Base-by-base conservation (phyloP, 2,329 filamentous ascomycete genomes). In the Talaromyces verruculosus region DNA sequence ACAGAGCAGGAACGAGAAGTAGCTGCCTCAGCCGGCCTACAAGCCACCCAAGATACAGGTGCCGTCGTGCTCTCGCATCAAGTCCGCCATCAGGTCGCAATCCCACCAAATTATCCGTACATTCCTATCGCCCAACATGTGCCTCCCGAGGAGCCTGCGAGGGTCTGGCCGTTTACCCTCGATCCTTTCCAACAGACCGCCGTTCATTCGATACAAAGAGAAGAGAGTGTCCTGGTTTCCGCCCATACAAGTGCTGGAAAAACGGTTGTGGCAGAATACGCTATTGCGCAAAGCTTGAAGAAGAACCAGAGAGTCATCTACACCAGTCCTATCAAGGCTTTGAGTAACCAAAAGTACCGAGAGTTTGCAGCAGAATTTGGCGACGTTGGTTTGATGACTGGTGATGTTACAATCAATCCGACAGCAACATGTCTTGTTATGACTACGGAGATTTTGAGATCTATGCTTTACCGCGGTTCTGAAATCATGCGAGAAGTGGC, bases 401-500 rank as follows among this genome's bases (percentile, higher is more conserved):
- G 95, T 74, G 95, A 99, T 85, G 94, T 98, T 69, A 99, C 95
- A 28, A 99, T 99, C 80, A 99, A 99, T 78, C 96, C 96, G 3
- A 98, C 95, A 3, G 95, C 95, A 15, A 98, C 93, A 67, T 99
- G 95, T 77, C 83, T 99, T 66, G 95, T 99, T 74, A 99, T 99
- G 95, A 99, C 95, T 0, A 99, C 95, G 0, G 95, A 99, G 82
- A 99, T 99, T 92, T 80, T 99, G 76, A 90, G 95, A 59, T 98
- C 94, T 19, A 99, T 99, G 95, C 78, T 99, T 80, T 99, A 99
- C 79, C 88, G 95, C 71, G 95, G 95, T 67, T 98, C 95, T 0
- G 95, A 99, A 81, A 98, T 99, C 70, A 99, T 99, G 94, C 92
- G 95, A 71, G 95, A 99, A 82, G 96, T 99, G 1, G 93, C 91